phyloP scores from a whole-genome alignment of 768 basidiomycete species.

The Leccinellum luteum region DNA sequence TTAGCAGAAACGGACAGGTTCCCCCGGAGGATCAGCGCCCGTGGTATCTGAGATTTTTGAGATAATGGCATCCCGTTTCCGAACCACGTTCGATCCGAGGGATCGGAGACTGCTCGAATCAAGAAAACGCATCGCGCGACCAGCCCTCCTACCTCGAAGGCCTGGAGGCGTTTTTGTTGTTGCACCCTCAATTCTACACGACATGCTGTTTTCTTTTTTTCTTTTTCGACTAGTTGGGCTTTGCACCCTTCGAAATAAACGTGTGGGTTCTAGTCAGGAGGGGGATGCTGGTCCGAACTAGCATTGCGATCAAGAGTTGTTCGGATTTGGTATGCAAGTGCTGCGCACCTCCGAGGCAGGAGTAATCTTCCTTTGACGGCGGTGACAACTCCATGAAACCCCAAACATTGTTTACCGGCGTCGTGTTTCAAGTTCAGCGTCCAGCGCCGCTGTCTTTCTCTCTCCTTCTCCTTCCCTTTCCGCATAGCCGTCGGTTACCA shows the following conservation, averaged over 20 bases:
- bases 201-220: neutral
- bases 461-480: neutral
- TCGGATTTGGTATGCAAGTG: neutral
- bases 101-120: slow-evolving; percentile 1
- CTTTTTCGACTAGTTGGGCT: neutral
- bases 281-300: neutral
- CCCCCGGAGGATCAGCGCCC: neutral
- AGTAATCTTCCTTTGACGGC: neutral
- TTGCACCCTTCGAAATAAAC: neutral
- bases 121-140: neutral
- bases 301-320: neutral
- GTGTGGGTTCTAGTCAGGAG: neutral
- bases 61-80: slow-evolving; percentile 1
- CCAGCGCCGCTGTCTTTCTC: neutral
- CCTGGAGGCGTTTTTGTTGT: neutral
- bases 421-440: neutral
- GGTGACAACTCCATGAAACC: neutral
- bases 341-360: neutral
- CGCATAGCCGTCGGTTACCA: neutral
- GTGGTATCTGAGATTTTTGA: neutral
- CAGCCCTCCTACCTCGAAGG: neutral
- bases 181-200: neutral
- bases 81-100: neutral
- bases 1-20: neutral
- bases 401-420: neutral